Evolutionary conservation across 495 filamentous ascomycete genomes (phyloP), one percentile per base, ranked within the genome.

Genomic region (Chaetomium fimeti): DNA sequence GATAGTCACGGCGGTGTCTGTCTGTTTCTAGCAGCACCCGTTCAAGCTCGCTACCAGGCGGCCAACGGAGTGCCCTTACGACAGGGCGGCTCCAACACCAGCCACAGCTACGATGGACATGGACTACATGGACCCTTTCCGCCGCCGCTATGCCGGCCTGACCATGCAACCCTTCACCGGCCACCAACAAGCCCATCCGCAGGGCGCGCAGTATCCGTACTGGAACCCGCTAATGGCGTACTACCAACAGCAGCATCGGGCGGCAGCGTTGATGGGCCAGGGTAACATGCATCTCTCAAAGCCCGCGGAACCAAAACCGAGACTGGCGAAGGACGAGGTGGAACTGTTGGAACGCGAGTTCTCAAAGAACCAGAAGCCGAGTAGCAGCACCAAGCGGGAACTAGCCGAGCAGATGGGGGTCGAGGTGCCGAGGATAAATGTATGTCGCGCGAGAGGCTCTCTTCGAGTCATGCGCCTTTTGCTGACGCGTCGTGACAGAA

Each of bases 311-410:
- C 81, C 82, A 7, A 84, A 84, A 53, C 89, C 90, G 15, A 82
- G 90, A 27, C 81, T 93, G 69, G 88, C 90, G 53, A 91, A 91
- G 76, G 90, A 92, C 62, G 90, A 93, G 78, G 87, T 92, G 28
- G 89, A 91, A 65, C 83, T 86, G 24, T 74, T 93, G 57, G 90
- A 93, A 69, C 79, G 83, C 22, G 86, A 91, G 53, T 93, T 92
- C 69, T 80, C 85, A 66, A 84, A 89, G 64, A 88, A 90, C 69
- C 87, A 85, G 48, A 93, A 92, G 74, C 90, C 90, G 3, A 90
- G 84, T 67, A 92, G 87, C 74, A 87, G 86, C 61, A 82, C 83
- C 49, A 93, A 92, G 78, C 88, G 85, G 57, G 82, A 87, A 68
- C 80, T 93, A 66, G 89, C 90, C 0, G 85, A 88, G 63, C 78